phyloP scores from a whole-genome alignment of 2,329 filamentous ascomycete genomes.

The Fusarium kyushuense region DNA sequence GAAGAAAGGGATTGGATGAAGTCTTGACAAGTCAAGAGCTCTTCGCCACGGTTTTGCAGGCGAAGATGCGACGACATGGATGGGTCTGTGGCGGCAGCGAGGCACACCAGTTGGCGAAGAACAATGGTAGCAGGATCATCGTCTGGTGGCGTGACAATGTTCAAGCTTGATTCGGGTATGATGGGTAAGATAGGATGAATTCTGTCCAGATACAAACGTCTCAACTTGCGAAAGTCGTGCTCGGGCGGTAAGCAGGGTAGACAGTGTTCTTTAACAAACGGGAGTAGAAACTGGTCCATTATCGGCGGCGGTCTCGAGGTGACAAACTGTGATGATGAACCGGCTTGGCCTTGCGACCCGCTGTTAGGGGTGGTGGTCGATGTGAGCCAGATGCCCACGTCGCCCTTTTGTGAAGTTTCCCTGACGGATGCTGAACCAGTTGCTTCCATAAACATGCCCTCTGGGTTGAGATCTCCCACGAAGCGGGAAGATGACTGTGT shows the following conservation, averaged over 20 bases:
- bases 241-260: conserved; percentile 62
- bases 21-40: conserved; percentile 58
- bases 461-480: conserved; percentile 70
- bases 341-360: conserved; percentile 19
- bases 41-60: conserved; percentile 55
- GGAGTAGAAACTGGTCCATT: conserved; percentile 57
- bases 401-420: conserved; percentile 60
- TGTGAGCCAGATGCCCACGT: conserved; percentile 68
- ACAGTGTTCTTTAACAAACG: conserved; percentile 60
- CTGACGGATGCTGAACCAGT: conserved; percentile 54
- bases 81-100: conserved; percentile 66
- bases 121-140: conserved; percentile 57
- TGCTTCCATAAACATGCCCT: conserved; percentile 69
- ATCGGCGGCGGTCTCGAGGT: conserved; percentile 54
- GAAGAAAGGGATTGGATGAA: conserved; percentile 63
- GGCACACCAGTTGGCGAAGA: conserved; percentile 65
- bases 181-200: conserved; percentile 68
- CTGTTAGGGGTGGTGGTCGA: conserved; percentile 31
- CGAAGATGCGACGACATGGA: conserved; percentile 60
- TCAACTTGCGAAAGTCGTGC: conserved; percentile 60
- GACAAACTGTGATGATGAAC: conserved; percentile 53
- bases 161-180: conserved; percentile 56
- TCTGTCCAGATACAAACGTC: conserved; percentile 62
- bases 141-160: conserved; percentile 30
- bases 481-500: conserved; percentile 59